These are phyloP conservation scores for Apiotrichum gracile DNA, from an alignment of 1,284 basidiomycete genomes.

Conservation along the genomic window DNA sequence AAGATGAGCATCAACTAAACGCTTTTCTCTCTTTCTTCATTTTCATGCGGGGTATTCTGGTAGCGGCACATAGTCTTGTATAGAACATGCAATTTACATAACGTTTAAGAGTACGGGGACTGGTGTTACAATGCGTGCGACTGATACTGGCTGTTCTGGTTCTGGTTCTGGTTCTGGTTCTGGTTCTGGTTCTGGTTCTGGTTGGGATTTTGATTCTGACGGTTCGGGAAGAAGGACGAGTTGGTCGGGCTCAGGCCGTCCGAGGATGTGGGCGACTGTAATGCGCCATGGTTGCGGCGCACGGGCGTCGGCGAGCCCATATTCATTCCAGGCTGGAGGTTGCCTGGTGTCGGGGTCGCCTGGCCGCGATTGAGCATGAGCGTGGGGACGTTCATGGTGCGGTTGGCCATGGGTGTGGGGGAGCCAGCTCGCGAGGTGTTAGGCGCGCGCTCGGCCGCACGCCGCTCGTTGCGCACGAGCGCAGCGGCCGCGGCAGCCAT, in stretches of 20 bases:
- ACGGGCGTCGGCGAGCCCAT: neutral
- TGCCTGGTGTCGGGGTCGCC: neutral
- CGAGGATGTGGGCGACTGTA: neutral
- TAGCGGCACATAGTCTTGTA: slow-evolving; percentile 2
- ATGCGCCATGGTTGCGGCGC: neutral
- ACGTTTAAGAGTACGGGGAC: neutral
- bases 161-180: too few relatives aligned
- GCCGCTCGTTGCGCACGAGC: neutral
- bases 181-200: too few relatives aligned
- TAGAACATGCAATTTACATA: slow-evolving; percentile 3
- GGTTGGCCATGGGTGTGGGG: neutral
- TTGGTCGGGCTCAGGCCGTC: neutral
- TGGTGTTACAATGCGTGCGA: neutral
- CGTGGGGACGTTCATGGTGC: neutral
- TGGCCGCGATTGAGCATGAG: neutral
- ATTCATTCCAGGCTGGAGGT: neutral
- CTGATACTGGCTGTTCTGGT: too few relatives aligned
- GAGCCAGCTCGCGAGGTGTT: neutral
- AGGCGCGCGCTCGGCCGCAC: neutral
- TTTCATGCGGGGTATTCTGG: neutral
- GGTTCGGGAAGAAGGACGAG: neutral
- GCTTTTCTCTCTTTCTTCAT: neutral
- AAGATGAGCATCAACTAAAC: slow-evolving; percentile 64
- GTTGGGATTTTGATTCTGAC: neutral
- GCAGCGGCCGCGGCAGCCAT: slow-evolving; percentile 5